These are phyloP conservation scores for Wickerhamiella nectarea DNA, from an alignment of 805 yeast species.

Conservation along the genomic window DNA sequence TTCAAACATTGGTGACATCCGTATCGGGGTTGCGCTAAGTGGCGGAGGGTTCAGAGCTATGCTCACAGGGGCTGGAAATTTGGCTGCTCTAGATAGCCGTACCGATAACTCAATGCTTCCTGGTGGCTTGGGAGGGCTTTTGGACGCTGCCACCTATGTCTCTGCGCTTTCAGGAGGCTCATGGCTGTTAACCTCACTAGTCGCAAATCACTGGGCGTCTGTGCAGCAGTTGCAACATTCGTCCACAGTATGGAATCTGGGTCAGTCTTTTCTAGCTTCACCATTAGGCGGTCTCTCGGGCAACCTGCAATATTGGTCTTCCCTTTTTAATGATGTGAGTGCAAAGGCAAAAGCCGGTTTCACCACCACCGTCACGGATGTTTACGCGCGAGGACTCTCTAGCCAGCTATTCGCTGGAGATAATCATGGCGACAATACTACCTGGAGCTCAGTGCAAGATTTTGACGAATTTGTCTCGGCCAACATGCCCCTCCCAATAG, in stretches of 20 bases:
- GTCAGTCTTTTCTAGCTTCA: not conserved
- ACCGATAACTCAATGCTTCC: not conserved
- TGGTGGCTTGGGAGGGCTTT: slow-evolving; percentile 32
- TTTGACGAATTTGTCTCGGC: slow-evolving; percentile 39
- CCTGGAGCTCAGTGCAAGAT: slow-evolving; percentile 40
- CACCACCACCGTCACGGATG: slow-evolving; percentile 47
- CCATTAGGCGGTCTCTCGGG: slow-evolving; percentile 10
- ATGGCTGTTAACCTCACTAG: slow-evolving; percentile 43
- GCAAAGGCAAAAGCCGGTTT: slow-evolving; percentile 37
- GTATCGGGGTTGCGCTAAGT: slow-evolving; percentile 39
- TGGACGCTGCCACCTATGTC: slow-evolving; percentile 40
- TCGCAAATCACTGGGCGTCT: slow-evolving; percentile 25
- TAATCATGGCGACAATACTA: slow-evolving; percentile 40
- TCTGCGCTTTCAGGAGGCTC: slow-evolving; percentile 58
- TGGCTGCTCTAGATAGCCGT: slow-evolving; percentile 1
- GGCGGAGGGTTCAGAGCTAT: slow-evolving; percentile 80
- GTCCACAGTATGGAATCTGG: not conserved
- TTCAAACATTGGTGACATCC: not conserved
- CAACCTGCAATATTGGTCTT: not conserved
- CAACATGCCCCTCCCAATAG: slow-evolving; percentile 49
- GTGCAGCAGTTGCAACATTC: slow-evolving; percentile 1
- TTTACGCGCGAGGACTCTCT: slow-evolving; percentile 57
- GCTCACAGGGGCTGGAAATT: slow-evolving; percentile 41
- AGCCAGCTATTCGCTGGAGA: slow-evolving; percentile 35
- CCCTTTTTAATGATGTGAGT: not conserved